Percentiles rank a stretch among this genome's conserved stretches.
Conservation (phyloP, 306 rosid genomes). For the Betula pendula region DNA sequence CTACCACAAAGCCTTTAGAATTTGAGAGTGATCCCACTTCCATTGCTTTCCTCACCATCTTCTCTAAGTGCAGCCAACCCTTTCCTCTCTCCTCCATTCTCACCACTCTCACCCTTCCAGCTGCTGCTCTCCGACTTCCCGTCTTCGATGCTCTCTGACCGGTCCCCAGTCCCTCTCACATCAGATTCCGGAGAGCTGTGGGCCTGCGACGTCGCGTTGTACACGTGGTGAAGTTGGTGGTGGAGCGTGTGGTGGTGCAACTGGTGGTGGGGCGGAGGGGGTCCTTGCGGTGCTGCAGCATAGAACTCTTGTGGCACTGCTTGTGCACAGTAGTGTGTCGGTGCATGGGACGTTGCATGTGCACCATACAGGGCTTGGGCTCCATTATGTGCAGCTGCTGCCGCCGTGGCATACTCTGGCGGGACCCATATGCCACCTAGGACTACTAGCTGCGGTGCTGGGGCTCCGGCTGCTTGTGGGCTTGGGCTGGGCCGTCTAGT, state of each 20-base stretch:
- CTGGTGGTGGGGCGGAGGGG: constrained; percentile 44
- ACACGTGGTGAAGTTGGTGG: constrained; percentile 75
- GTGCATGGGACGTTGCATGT: constrained; percentile 68
- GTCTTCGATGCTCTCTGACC: constrained; percentile 91
- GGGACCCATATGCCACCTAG: constrained; percentile 97
- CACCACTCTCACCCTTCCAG: constrained; percentile 94
- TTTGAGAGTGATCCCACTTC: constrained; percentile 81
- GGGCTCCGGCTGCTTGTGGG: constrained; percentile 70
- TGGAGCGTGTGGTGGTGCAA: constrained; percentile 57
- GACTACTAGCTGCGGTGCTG: constrained; percentile 76
- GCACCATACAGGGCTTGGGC: constrained; percentile 62
- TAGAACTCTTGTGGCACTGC: constrained; percentile 75
- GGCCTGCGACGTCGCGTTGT: constrained; percentile 51
- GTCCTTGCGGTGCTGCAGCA: constrained; percentile 49
- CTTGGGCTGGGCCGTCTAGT: constrained; percentile 92
- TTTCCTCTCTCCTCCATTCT: constrained; percentile 61
- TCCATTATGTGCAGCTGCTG: constrained; percentile 55
- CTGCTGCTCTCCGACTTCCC: constrained; percentile 94
- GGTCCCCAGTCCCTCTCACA: constrained; percentile 42
- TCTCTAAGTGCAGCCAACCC: constrained; percentile 52
- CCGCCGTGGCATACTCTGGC: constrained; percentile 75
- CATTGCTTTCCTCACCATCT: constrained; percentile 65
- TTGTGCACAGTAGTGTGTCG: constrained; percentile 69
- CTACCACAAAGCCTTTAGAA: constrained; percentile 46
- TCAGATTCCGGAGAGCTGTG: constrained; percentile 68